Evolutionary conservation across 306 rosid species (phyloP), one percentile per base, ranked within the genome.

Genomic region (Corylus americana): DNA sequence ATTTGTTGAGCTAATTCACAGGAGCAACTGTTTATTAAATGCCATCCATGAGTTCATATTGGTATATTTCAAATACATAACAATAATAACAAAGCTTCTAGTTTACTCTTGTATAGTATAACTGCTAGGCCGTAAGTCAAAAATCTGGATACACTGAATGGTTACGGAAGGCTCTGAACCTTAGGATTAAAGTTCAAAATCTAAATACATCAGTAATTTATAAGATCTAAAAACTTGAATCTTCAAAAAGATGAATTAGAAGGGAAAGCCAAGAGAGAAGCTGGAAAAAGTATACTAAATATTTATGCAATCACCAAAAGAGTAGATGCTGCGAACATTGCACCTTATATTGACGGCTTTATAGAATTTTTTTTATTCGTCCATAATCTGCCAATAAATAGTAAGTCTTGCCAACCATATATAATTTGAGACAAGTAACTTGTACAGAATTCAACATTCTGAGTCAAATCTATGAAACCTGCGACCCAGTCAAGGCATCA

Each of bases 1-100:
- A 16, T 17, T 18, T 39, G 8, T 67, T 10, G 42, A 42, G 72
- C 25, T 17, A 18, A 67, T 67, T 67, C 22, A 67, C 25, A 39
- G 72, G 13, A 67, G 72, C 25, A 67, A 50, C 12, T n/a, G 18
- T n/a, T 67, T 35, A 64, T 39, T 20, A 67, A 67, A 67, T 67
- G 72, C 29, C 70, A 67, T 39, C 16, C 22, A 42, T 39, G 51
- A 67, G 44, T 42, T 4, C 16, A 39, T 8, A 13, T 2, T 67
- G 48, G 20, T 6, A 8, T n/a, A 39, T 17, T 3, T 17, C 8
- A 64, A 64, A 42, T 67, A 39, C 50, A 39, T 67, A 67, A 67
- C 8, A 12, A 67, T 67, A 10, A 18, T n/a, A 42, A 42, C 50
- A 67, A 27, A 37, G 37, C 16, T 17, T 77, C 55, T 12, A 55